These are phyloP conservation scores for Entelexis paramagnoliae DNA, from an alignment of 1,139 yeast species.

Conservation along the genomic window DNA sequence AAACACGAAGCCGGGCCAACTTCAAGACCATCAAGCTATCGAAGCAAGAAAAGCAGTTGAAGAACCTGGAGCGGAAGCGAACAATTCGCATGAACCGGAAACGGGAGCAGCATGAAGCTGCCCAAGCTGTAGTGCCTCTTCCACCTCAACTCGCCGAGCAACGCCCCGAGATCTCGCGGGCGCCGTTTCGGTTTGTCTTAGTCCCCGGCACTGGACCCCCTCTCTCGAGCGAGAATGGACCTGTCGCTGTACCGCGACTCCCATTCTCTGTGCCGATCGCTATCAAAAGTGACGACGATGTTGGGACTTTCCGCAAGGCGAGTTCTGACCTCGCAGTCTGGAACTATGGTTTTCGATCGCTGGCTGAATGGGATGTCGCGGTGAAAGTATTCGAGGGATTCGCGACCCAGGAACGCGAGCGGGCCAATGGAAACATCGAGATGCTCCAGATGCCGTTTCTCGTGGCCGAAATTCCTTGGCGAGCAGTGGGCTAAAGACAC, in stretches of 20 bases:
- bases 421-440: conserved; percentile 28
- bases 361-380: conserved; percentile 52
- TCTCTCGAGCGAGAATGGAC: neutral
- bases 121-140: neutral
- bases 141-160: conserved; percentile 17
- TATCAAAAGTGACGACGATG: neutral
- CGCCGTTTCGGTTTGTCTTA: conserved; percentile 21
- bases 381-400: conserved; percentile 53
- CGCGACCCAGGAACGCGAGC: conserved; percentile 29
- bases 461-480: conserved; percentile 36
- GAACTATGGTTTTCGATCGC: conserved; percentile 48
- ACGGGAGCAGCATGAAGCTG: conserved; percentile 5
- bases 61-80: neutral
- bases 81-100: neutral
- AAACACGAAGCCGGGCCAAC: neutral
- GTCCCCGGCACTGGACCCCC: conserved; percentile 13
- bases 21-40: neutral
- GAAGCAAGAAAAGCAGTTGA: neutral
- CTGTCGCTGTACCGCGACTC: conserved; percentile 25
- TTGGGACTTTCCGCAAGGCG: neutral
- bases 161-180: conserved; percentile 23
- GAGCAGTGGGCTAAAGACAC: conserved; percentile 1
- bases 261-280: conserved; percentile 14
- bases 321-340: conserved; percentile 28
- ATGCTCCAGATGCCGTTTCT: conserved; percentile 37